A percentile compares a stretch with the other conserved stretches of the same genome.
These are phyloP conservation scores for Neurospora sp. DNA, from an alignment of 495 filamentous ascomycete genomes.

Conservation along the genomic window DNA sequence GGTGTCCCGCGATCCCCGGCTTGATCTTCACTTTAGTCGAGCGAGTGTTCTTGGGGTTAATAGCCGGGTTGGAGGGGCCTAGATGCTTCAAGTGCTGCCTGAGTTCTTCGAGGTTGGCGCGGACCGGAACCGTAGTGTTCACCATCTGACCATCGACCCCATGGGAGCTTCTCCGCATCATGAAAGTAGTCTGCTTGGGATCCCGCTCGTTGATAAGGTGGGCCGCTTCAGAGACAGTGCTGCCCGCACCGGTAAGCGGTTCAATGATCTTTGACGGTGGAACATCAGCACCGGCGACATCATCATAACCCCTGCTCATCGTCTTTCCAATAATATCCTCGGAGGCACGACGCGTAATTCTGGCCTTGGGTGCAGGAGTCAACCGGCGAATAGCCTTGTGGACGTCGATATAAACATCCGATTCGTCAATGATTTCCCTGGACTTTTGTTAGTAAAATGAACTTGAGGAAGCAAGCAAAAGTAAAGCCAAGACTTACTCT, in stretches of 20 bases:
- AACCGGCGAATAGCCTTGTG: constrained; percentile 85
- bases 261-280: constrained; percentile 5
- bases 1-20: constrained; percentile 30
- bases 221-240: constrained; percentile 17
- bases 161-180: constrained; percentile 47
- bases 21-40: constrained; percentile 91
- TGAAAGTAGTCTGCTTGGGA: constrained; percentile 37
- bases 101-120: constrained; percentile 54
- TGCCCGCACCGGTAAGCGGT: constrained; percentile 7
- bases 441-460: constrained; percentile 10
- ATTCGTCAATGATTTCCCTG: constrained; percentile 72
- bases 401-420: constrained; percentile 93
- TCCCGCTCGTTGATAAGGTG: constrained; percentile 18
- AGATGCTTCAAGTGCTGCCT: constrained; percentile 79
- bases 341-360: constrained; percentile 16
- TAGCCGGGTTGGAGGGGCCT: constrained; percentile 85
- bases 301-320: constrained; percentile 5
- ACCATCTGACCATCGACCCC: constrained; percentile 33
- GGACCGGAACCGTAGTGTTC: constrained; percentile 31
- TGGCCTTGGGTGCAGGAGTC: constrained; percentile 28
- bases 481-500: constrained; percentile 53
- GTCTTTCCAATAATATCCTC: constrained; percentile 8
- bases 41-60: constrained; percentile 70
- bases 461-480: not conserved
- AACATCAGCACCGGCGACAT: constrained; percentile 3